phyloP scores from a whole-genome alignment of 805 yeast genomes.

The Cyberlindnera galapagoensis region DNA sequence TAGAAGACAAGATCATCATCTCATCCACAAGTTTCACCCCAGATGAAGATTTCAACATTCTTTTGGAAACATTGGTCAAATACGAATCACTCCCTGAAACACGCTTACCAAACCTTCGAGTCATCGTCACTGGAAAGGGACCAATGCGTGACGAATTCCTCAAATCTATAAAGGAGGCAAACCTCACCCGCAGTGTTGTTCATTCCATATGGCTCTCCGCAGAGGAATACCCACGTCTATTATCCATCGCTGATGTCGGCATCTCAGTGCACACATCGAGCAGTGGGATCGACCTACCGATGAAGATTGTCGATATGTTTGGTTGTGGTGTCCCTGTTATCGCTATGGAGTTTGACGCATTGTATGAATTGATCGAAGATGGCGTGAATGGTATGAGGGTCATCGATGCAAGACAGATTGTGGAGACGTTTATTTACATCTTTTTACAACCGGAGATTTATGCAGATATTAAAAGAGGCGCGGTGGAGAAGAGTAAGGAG shows the following conservation, averaged over 20 bases:
- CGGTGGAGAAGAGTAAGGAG: conserved; percentile 55
- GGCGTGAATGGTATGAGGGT: conserved; percentile 65
- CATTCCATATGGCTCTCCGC: conserved; percentile 69
- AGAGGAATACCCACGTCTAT: conserved; percentile 71
- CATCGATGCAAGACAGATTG: conserved; percentile 36
- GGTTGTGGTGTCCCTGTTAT: conserved; percentile 94
- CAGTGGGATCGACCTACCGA: conserved; percentile 91
- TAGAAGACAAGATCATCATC: conserved; percentile 56
- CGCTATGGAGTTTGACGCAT: conserved; percentile 68
- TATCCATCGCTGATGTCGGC: conserved; percentile 79
- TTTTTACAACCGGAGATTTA: conserved; percentile 30
- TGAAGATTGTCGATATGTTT: conserved; percentile 94
- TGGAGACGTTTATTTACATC: conserved; percentile 32
- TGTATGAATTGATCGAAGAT: conserved; percentile 68
- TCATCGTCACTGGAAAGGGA: conserved; percentile 96
- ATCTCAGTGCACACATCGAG: conserved; percentile 87
- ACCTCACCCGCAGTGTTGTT: conserved; percentile 45
- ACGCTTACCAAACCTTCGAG: conserved; percentile 42
- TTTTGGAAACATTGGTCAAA: conserved; percentile 59
- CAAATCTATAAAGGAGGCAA: conserved; percentile 36
- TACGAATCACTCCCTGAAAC: conserved; percentile 33
- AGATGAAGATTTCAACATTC: conserved; percentile 77
- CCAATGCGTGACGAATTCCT: conserved; percentile 60
- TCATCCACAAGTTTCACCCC: conserved; percentile 94
- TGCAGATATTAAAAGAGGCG: conserved; percentile 53